Evolutionary conservation across 1,284 basidiomycete genomes (phyloP).

Genomic region (Veloporphyrellus conicus): DNA sequence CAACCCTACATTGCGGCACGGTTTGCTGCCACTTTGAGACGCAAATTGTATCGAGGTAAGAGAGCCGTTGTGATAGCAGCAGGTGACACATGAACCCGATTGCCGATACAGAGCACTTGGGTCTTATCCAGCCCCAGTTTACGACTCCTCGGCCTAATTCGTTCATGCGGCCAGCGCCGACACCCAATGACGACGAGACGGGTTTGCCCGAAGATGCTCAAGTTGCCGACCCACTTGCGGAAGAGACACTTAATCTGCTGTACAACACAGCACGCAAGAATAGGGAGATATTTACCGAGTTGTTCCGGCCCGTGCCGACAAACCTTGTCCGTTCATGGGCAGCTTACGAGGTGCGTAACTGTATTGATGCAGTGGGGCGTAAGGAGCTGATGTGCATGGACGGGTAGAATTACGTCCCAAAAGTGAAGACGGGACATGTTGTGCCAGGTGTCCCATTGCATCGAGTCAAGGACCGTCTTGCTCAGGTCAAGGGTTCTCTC

Average conservation of each 20-base stretch:
- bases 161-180: slow-evolving; percentile 79
- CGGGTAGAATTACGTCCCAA: slow-evolving; percentile 61
- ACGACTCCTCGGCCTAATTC: slow-evolving; percentile 43
- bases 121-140: slow-evolving; percentile 67
- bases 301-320: slow-evolving; percentile 80
- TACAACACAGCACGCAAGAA: slow-evolving; percentile 73
- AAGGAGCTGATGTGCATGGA: slow-evolving; percentile 9
- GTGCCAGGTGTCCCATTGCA: slow-evolving; percentile 59
- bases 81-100: not conserved
- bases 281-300: slow-evolving; percentile 74
- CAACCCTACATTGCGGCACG: slow-evolving; percentile 61
- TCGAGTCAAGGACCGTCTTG: slow-evolving; percentile 71
- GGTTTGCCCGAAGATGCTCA: slow-evolving; percentile 53
- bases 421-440: slow-evolving; percentile 80
- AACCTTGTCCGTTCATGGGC: slow-evolving; percentile 76
- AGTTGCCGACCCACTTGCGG: slow-evolving; percentile 78
- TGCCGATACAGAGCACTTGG: slow-evolving; percentile 71
- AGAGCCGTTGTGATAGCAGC: not conserved
- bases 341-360: slow-evolving; percentile 60
- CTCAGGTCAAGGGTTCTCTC: slow-evolving; percentile 65
- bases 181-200: slow-evolving; percentile 65
- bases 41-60: slow-evolving; percentile 71
- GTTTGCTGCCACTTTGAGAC: slow-evolving; percentile 74
- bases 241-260: slow-evolving; percentile 61
- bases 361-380: not conserved